These are phyloP conservation scores for Rhizomucor pusillus DNA, from an alignment of 371 early-diverging fungal species.

Conservation along the genomic window DNA sequence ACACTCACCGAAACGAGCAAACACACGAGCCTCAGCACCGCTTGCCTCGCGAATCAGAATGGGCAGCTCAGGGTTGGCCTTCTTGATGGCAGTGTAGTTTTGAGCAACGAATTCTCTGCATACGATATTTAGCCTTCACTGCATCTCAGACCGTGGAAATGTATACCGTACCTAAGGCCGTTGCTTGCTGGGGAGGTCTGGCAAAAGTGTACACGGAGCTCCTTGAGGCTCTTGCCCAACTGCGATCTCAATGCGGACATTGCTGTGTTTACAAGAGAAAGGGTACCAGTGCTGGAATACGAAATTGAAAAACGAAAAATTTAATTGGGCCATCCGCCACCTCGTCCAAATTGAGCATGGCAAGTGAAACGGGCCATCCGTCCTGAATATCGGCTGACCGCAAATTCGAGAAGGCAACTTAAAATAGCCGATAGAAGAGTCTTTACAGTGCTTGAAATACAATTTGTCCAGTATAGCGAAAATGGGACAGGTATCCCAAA, in stretches of 20 bases:
- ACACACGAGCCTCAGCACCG: slow-evolving; percentile 83
- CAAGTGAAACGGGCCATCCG: too few species aligned
- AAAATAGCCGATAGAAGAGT: too few species aligned
- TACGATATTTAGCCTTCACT: background rate
- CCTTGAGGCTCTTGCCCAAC: slow-evolving; percentile 72
- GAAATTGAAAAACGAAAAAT: too few species aligned
- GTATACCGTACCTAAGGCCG: slow-evolving; percentile 77
- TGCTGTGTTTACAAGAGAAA: background rate
- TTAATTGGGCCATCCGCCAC: too few species aligned
- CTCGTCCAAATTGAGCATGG: too few species aligned
- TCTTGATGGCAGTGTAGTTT: slow-evolving; percentile 77
- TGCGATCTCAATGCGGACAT: slow-evolving; percentile 47
- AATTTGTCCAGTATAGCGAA: too few species aligned
- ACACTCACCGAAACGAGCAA: slow-evolving; percentile 90
- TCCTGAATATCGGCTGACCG: too few species aligned
- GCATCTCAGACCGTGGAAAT: too few species aligned
- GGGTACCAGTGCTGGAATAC: slow-evolving; percentile 1
- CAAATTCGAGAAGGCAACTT: too few species aligned
- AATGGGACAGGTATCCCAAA: too few species aligned
- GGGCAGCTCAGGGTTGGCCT: slow-evolving; percentile 85
- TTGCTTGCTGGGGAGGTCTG: slow-evolving; percentile 82
- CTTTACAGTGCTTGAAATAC: too few species aligned
- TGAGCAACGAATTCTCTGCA: slow-evolving; percentile 80
- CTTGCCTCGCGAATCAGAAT: slow-evolving; percentile 89
- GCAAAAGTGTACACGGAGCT: slow-evolving; percentile 90